Evolutionary conservation across 345 rosid genomes (phyloP).

Genomic region (Moringa oleifera): DNA sequence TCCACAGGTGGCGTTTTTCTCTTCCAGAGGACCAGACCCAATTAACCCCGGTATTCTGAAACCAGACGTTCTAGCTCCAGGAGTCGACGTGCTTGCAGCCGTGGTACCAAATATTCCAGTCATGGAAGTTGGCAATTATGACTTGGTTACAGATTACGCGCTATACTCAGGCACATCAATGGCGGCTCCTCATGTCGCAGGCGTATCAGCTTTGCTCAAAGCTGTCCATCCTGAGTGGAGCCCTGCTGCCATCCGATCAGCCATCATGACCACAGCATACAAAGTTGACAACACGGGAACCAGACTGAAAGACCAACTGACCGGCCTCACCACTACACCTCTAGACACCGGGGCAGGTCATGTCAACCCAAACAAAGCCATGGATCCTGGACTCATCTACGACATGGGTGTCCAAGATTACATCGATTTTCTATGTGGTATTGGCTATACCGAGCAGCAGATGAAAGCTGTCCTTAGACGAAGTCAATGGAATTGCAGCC

Average conservation of each 20-base stretch:
- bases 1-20: conserved; percentile 53
- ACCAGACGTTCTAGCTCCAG: conserved; percentile 81
- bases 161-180: conserved; percentile 72
- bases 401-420: conserved; percentile 50
- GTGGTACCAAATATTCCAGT: conserved; percentile 42
- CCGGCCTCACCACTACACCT: conserved; percentile 37
- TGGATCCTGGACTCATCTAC: conserved; percentile 68
- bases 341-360: conserved; percentile 59
- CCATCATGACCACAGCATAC: conserved; percentile 48
- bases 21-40: conserved; percentile 52
- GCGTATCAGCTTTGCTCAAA: conserved; percentile 53
- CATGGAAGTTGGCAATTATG: conserved; percentile 15
- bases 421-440: conserved; percentile 36
- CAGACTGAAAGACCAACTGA: conserved; percentile 25
- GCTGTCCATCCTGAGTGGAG: conserved; percentile 71
- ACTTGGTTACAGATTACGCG: conserved; percentile 32
- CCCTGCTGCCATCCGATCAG: conserved; percentile 74
- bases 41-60: conserved; percentile 57
- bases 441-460: conserved; percentile 6
- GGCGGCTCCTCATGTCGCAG: conserved; percentile 83
- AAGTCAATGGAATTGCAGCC: conserved; percentile 25
- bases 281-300: conserved; percentile 34
- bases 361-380: conserved; percentile 43
- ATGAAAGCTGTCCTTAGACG: conserved; percentile 27
- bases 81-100: conserved; percentile 64